Percentiles rank a stretch among this genome's conserved stretches.
Conservation (phyloP, 179 eudicot species). For the Gypsophila paniculata region DNA sequence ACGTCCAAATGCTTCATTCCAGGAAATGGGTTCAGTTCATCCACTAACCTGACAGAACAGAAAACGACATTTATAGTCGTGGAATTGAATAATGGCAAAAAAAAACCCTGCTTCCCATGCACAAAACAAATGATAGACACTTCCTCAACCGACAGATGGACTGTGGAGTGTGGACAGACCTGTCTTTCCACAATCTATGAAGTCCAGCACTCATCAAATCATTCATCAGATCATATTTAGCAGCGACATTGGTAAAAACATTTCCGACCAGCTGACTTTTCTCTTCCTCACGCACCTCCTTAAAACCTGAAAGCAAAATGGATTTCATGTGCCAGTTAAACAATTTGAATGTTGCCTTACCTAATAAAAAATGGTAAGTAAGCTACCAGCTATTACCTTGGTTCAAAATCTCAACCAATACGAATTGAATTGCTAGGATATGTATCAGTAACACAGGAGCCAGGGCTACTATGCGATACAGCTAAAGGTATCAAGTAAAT, state of each 20-base stretch:
- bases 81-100: not conserved
- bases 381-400: not conserved
- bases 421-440: too few relatives aligned
- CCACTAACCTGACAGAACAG: slow-evolving; percentile 57
- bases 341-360: not conserved
- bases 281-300: slow-evolving; percentile 80
- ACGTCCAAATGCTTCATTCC: slow-evolving; percentile 98
- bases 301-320: slow-evolving; percentile 53
- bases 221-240: slow-evolving; percentile 90
- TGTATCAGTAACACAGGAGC: too few relatives aligned
- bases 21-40: slow-evolving; percentile 86
- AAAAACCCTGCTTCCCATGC: not conserved
- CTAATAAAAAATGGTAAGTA: not conserved
- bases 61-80: not conserved
- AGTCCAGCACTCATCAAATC: slow-evolving; percentile 92
- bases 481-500: too few relatives aligned
- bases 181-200: slow-evolving; percentile 92
- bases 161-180: slow-evolving; percentile 44
- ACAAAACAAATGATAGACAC: slow-evolving; percentile 6
- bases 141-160: slow-evolving; percentile 6
- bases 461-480: too few relatives aligned
- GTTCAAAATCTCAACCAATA: not conserved
- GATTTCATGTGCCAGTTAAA: not conserved
- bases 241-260: slow-evolving; percentile 83
- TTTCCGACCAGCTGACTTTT: slow-evolving; percentile 87